Evolutionary conservation across 2,329 filamentous ascomycete species (phyloP).

Genomic region (Pyrenophora graminea): DNA sequence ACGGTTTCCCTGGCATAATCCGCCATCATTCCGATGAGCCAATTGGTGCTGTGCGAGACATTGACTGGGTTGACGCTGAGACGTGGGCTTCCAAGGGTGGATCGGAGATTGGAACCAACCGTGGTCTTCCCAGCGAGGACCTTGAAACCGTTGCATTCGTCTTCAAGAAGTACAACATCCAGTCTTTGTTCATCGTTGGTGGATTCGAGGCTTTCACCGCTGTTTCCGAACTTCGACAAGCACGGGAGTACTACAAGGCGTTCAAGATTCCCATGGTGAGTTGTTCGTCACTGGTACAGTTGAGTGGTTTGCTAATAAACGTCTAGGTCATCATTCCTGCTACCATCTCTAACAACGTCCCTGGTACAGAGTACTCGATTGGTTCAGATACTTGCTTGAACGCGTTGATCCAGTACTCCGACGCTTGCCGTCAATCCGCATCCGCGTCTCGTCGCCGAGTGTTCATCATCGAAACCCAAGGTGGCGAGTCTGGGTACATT

Average conservation of each 20-base stretch:
- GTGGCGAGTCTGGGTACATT: constrained; percentile 90
- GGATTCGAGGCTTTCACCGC: constrained; percentile 97
- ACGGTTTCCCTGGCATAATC: constrained; percentile 92
- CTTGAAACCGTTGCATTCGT: constrained; percentile 80
- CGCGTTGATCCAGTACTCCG: constrained; percentile 90
- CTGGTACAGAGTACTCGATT: constrained; percentile 94
- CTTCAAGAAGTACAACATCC: constrained; percentile 84
- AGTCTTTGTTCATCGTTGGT: constrained; percentile 88
- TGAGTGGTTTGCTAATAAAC: constrained; percentile 11
- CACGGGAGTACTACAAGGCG: constrained; percentile 74
- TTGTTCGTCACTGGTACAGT: not conserved
- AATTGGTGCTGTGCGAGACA: constrained; percentile 77
- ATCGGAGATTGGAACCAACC: constrained; percentile 97
- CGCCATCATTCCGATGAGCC: constrained; percentile 87
- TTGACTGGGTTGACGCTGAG: constrained; percentile 93
- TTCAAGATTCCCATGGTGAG: constrained; percentile 83
- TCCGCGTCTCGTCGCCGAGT: constrained; percentile 91
- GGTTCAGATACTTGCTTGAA: constrained; percentile 97
- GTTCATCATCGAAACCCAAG: constrained; percentile 98
- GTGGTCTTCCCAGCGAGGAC: constrained; percentile 85
- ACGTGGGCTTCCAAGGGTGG: constrained; percentile 95
- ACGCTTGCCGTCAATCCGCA: constrained; percentile 96
- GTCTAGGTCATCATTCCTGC: constrained; percentile 80
- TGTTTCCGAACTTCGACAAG: constrained; percentile 82
- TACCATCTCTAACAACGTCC: constrained; percentile 99